Evolutionary conservation across 2,329 filamentous ascomycete species (phyloP), one percentile per base, ranked within the genome.

Genomic region (Ilyonectria sp.): DNA sequence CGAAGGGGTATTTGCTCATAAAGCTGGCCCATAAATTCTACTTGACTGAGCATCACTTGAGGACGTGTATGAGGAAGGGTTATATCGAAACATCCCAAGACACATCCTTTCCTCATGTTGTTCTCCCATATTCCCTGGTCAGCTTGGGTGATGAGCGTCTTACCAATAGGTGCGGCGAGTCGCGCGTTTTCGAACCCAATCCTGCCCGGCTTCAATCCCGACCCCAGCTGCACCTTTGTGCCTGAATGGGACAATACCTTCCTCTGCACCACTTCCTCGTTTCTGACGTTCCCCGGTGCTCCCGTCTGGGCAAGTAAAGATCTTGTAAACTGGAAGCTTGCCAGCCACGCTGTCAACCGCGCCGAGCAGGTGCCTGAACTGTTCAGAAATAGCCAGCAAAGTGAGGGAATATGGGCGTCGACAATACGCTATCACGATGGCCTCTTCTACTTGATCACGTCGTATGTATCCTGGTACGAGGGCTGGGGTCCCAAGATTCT

Each of bases 221-320:
- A 86, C 70, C 85, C 85, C 1, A 82, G 79, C 47, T 84, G 82
- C 58, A 77, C 81, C 21, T 79, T 81, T 63, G 75, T 84, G 19
- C 69, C 74, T 6, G 74, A 82, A 21, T 67, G 74, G 15, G 71
- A 83, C 60, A 78, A 81, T 29, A 86, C 81, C 6, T 86, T 86
- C 73, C 86, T 85, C 74, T 86, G 84, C 72, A 83, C 82, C 4
- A 84, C 83, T 0, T 87, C 85, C 0, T 86, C 83, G 7, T 88
- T 87, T 70, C 82, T 84, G 55, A 77, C 80, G 2, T 87, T 87
- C 68, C 86, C 86, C 0, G 86, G 85, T 1, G 76, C 87, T 6
- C 86, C 86, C 0, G 81, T 88, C 33, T 83, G 87, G 73, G 84
- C 84, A 7, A 86, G 82, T 53, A 82, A 81, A 64, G 85, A 88